A percentile compares a stretch with the other conserved stretches of the same genome.
Conservation (phyloP, 2,329 filamentous ascomycete species). For the Cladosporium velox region DNA sequence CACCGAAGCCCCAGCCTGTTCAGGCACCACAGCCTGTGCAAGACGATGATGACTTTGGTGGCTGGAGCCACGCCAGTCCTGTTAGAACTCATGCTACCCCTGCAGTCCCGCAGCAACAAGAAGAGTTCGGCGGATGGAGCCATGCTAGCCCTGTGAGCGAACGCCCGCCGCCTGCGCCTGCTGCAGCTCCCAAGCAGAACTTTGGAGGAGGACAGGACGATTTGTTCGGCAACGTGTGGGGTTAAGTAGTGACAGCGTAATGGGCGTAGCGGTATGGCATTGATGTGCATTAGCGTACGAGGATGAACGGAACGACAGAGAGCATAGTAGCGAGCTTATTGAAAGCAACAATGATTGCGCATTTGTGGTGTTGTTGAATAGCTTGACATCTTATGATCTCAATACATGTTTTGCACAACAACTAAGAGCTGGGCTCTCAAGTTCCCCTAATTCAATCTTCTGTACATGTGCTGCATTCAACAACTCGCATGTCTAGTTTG, state of each 20-base stretch:
- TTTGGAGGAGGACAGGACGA: constrained; percentile 69
- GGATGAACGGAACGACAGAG: constrained; percentile 3
- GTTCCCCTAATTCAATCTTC: too few species aligned
- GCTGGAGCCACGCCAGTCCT: constrained; percentile 75
- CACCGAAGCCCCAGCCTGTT: constrained; percentile 43
- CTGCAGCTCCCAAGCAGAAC: constrained; percentile 50
- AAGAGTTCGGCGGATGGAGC: constrained; percentile 95
- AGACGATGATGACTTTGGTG: constrained; percentile 93
- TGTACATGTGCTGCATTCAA: not conserved
- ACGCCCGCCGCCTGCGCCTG: constrained; percentile 46
- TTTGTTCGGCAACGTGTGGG: constrained; percentile 94
- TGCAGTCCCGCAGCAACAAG: constrained; percentile 71
- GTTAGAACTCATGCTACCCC: constrained; percentile 25
- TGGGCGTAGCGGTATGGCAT: not conserved
- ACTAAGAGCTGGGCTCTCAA: not conserved
- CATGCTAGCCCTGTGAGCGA: constrained; percentile 58
- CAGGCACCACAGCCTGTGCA: constrained; percentile 55
- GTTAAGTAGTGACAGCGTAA: constrained; percentile 50
- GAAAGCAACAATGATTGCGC: not conserved
- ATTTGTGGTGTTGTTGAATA: not conserved
- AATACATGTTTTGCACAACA: not conserved
- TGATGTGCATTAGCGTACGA: constrained; percentile 20
- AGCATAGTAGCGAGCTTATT: constrained; percentile 2
- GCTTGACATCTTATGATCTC: not conserved
- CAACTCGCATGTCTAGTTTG: not conserved